Conservation (phyloP, 2,329 filamentous ascomycete species). For the Claviceps fusiformis region DNA sequence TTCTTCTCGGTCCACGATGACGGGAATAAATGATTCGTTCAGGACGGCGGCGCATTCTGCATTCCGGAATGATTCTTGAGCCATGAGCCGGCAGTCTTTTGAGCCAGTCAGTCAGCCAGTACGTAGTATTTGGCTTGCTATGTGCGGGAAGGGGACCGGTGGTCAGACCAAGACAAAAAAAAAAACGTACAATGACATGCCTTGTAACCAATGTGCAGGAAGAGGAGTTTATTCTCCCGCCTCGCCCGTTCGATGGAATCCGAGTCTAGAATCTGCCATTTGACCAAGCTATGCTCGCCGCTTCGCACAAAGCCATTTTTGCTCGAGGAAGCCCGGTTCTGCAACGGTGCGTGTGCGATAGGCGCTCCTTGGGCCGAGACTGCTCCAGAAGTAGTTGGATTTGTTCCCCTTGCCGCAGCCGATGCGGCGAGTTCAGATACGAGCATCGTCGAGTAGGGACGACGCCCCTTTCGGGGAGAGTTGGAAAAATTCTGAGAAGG, state of each 20-base stretch:
- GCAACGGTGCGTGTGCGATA: slow-evolving; percentile 13
- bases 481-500: too few species aligned
- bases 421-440: slow-evolving; percentile 25
- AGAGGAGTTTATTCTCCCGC: slow-evolving; percentile 75
- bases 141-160: too few species aligned
- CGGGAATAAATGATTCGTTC: slow-evolving; percentile 77
- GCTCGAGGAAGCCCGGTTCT: slow-evolving; percentile 23
- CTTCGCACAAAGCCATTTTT: slow-evolving; percentile 48
- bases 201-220: slow-evolving; percentile 87
- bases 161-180: background rate
- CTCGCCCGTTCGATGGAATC: slow-evolving; percentile 66
- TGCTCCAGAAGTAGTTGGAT: slow-evolving; percentile 9
- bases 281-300: slow-evolving; percentile 69
- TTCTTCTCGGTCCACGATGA: slow-evolving; percentile 89
- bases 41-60: slow-evolving; percentile 66
- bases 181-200: slow-evolving; percentile 74
- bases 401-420: slow-evolving; percentile 19
- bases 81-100: slow-evolving; percentile 77
- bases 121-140: background rate
- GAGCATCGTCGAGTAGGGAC: slow-evolving; percentile 15
- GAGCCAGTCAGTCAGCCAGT: slow-evolving; percentile 11
- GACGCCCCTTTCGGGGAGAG: too few species aligned
- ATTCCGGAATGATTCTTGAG: slow-evolving; percentile 81
- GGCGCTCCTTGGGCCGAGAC: slow-evolving; percentile 2
- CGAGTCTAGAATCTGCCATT: slow-evolving; percentile 80